Conservation (phyloP, 441 rosid species). For the Populus hybrid region DNA sequence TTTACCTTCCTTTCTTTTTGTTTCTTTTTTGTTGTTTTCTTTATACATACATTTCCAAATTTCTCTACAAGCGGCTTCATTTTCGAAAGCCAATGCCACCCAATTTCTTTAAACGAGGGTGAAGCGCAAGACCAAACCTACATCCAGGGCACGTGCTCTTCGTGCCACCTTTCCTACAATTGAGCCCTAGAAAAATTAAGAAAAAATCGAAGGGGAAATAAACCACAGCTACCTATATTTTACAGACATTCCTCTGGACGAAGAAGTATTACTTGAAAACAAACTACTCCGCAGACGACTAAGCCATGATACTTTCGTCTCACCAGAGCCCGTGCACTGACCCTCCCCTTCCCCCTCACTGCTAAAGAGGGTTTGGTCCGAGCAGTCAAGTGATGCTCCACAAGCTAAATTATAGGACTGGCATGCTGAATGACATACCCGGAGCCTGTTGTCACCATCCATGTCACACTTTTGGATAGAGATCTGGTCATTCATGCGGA, state of each 20-base stretch:
- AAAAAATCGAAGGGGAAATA: neutral
- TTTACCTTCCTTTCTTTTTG: neutral
- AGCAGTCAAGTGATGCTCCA: conserved; percentile 95
- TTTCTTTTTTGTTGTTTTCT: neutral
- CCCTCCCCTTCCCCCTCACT: conserved; percentile 66
- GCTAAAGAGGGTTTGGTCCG: conserved; percentile 95
- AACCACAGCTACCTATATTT: conserved; percentile 54
- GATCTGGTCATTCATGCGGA: conserved; percentile 44
- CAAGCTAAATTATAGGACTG: conserved; percentile 87
- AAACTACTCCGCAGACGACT: conserved; percentile 45
- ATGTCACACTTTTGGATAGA: conserved; percentile 93
- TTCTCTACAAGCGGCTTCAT: conserved; percentile 51
- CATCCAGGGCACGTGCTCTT: conserved; percentile 25
- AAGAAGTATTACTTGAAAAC: conserved; percentile 37
- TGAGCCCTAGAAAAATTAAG: conserved; percentile 40
- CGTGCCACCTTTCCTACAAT: conserved; percentile 40
- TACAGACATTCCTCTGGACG: conserved; percentile 44
- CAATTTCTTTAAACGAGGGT: conserved; percentile 31
- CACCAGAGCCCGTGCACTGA: conserved; percentile 88
- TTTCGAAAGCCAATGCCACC: conserved; percentile 39
- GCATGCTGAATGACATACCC: conserved; percentile 95
- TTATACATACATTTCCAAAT: conserved; percentile 24
- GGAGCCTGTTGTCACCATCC: conserved; percentile 90
- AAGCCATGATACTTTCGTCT: conserved; percentile 51
- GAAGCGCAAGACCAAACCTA: conserved; percentile 27